phyloP scores from a whole-genome alignment of 352 stramenopile species.

The Blastocystis sp. region DNA sequence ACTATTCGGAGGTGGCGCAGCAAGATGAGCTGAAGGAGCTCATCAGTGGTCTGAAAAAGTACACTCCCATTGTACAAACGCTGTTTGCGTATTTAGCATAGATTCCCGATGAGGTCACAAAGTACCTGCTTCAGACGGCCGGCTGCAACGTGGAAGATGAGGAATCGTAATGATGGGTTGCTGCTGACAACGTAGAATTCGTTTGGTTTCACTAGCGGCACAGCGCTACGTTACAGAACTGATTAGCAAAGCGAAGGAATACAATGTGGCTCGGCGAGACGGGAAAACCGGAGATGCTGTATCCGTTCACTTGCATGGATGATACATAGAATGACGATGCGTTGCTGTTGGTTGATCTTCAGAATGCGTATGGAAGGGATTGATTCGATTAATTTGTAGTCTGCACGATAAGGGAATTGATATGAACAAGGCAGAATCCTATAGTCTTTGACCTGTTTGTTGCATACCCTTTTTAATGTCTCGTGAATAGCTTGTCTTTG shows the following conservation, averaged over 20 bases:
- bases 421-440: not conserved
- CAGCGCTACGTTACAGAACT: constrained; percentile 15
- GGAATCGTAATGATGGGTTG: not conserved
- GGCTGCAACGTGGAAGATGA: constrained; percentile 36
- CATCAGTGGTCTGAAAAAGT: not conserved
- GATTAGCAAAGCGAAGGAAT: constrained; percentile 1
- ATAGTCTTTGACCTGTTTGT: not conserved
- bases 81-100: not conserved
- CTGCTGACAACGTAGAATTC: not conserved
- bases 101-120: constrained; percentile 53
- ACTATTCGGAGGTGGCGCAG: not conserved
- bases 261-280: not conserved
- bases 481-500: too few relatives aligned
- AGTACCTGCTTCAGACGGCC: constrained; percentile 20
- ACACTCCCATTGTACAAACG: not conserved
- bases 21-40: constrained; percentile 6
- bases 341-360: constrained; percentile 10
- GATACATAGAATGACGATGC: not conserved
- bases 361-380: constrained; percentile 26
- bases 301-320: not conserved
- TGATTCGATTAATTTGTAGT: not conserved
- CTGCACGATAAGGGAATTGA: constrained; percentile 13
- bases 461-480: not conserved
- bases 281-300: not conserved
- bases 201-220: constrained; percentile 19